phyloP scores from a whole-genome alignment of 192 early-diverging fungal genomes.

The Backusella parvicylindrica region DNA sequence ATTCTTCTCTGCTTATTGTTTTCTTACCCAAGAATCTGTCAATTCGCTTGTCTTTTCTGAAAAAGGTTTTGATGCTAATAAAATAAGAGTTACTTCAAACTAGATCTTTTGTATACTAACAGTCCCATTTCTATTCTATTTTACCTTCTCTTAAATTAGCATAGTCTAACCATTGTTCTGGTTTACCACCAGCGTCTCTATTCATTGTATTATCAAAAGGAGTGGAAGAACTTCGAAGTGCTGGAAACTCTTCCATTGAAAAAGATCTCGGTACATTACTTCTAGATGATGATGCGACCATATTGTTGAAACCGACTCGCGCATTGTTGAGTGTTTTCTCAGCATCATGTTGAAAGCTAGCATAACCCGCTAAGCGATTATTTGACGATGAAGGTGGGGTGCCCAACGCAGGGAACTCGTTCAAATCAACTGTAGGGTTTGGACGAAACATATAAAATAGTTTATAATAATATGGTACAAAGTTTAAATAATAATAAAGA shows the following conservation, averaged over 20 bases:
- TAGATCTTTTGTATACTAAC: no score
- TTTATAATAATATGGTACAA: neutral
- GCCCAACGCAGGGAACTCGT: slow-evolving; percentile 34
- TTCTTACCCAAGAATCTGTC: slow-evolving; percentile 9
- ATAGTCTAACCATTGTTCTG: slow-evolving; percentile 22
- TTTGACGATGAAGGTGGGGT: slow-evolving; percentile 13
- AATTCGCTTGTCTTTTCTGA: slow-evolving; percentile 9
- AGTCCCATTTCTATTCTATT: neutral
- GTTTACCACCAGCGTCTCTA: neutral
- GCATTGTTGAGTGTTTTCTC: neutral
- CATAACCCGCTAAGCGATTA: slow-evolving; percentile 30
- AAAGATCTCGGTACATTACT: slow-evolving; percentile 26
- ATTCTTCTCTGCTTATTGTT: no score
- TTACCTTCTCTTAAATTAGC: slow-evolving; percentile 13
- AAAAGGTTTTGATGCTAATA: slow-evolving; percentile 2
- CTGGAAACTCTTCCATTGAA: slow-evolving; percentile 36
- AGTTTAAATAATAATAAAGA: neutral
- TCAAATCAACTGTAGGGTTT: slow-evolving; percentile 29
- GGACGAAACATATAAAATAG: slow-evolving; percentile 26
- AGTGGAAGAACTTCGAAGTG: slow-evolving; percentile 20
- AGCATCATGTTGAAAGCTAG: neutral
- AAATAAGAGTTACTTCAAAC: neutral
- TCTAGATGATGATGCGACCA: neutral
- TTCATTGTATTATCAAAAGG: slow-evolving; percentile 7
- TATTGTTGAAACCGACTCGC: neutral